A percentile compares a stretch with the other conserved stretches of the same genome.
Evolutionary conservation across 2,329 filamentous ascomycete genomes (phyloP).

Genomic region (Alternaria solani): DNA sequence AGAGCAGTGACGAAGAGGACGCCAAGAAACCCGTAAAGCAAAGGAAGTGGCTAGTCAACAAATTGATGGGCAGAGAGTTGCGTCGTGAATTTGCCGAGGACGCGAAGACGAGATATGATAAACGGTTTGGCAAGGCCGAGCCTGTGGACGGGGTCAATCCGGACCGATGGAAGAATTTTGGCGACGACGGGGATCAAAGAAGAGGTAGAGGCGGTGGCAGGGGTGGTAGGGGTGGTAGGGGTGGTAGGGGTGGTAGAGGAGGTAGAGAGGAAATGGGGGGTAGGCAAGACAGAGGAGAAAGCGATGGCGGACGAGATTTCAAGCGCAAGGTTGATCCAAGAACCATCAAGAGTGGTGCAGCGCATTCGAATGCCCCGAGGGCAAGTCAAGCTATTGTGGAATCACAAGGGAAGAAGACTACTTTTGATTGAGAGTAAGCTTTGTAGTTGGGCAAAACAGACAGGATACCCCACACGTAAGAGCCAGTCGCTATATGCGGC

Average conservation of each 20-base stretch:
- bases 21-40: constrained; percentile 58
- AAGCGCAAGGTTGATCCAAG: constrained; percentile 54
- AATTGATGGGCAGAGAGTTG: constrained; percentile 78
- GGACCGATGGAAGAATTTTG: constrained; percentile 39
- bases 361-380: constrained; percentile 61
- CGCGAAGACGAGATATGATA: constrained; percentile 86
- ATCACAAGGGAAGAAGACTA: constrained; percentile 79
- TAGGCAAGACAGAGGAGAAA: constrained; percentile 38
- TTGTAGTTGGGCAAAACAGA: neutral
- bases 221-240: neutral
- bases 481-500: neutral
- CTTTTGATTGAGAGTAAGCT: constrained; percentile 67
- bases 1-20: constrained; percentile 59
- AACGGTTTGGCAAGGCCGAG: constrained; percentile 77
- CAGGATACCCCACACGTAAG: neutral
- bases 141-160: constrained; percentile 47
- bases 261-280: constrained; percentile 8
- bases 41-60: constrained; percentile 82
- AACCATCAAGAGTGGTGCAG: constrained; percentile 54
- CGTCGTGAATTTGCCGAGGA: constrained; percentile 96
- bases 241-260: constrained; percentile 12
- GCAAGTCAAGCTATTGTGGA: constrained; percentile 82
- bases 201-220: neutral
- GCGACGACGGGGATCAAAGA: constrained; percentile 39
- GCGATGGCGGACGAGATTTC: constrained; percentile 39